Percentiles rank a stretch among this genome's conserved stretches.
phyloP scores from a whole-genome alignment of 176 grass and related monocot species.

The Hyparrhenia diplandra region DNA sequence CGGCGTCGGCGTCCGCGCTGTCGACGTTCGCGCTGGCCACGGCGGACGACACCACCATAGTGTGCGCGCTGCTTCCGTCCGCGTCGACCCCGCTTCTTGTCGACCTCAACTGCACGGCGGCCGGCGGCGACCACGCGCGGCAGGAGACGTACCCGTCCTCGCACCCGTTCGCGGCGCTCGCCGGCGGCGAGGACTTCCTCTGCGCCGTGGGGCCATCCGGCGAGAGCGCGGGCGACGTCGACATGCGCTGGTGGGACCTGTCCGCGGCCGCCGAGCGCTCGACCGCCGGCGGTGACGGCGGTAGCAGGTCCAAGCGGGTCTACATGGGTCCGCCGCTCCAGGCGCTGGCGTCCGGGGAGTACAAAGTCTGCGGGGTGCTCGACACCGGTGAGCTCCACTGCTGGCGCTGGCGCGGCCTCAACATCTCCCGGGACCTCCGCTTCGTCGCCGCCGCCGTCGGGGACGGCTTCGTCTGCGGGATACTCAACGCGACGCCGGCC shows the following conservation, averaged over 20 bases:
- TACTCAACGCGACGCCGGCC: neutral
- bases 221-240: conserved; percentile 4
- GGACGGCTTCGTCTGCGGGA: conserved; percentile 62
- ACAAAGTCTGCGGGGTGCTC: conserved; percentile 71
- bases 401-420: conserved; percentile 70
- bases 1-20: conserved; percentile 31
- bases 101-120: conserved; percentile 70
- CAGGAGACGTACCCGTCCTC: conserved; percentile 46
- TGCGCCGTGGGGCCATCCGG: conserved; percentile 44
- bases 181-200: conserved; percentile 72
- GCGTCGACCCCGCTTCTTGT: neutral
- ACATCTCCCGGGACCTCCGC: neutral
- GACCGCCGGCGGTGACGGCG: too few species aligned
- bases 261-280: neutral
- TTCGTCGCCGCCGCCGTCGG: conserved; percentile 64
- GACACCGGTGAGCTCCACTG: conserved; percentile 48
- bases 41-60: conserved; percentile 41
- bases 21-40: conserved; percentile 66
- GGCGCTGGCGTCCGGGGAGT: conserved; percentile 46
- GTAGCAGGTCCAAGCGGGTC: conserved; percentile 42
- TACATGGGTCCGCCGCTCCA: conserved; percentile 59
- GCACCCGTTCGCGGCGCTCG: conserved; percentile 60
- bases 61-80: conserved; percentile 67
- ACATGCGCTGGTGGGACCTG: conserved; percentile 92
- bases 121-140: conserved; percentile 18